These are phyloP conservation scores for Monoraphidium neglectum DNA, from an alignment of 139 green algal genomes.

Conservation along the genomic window DNA sequence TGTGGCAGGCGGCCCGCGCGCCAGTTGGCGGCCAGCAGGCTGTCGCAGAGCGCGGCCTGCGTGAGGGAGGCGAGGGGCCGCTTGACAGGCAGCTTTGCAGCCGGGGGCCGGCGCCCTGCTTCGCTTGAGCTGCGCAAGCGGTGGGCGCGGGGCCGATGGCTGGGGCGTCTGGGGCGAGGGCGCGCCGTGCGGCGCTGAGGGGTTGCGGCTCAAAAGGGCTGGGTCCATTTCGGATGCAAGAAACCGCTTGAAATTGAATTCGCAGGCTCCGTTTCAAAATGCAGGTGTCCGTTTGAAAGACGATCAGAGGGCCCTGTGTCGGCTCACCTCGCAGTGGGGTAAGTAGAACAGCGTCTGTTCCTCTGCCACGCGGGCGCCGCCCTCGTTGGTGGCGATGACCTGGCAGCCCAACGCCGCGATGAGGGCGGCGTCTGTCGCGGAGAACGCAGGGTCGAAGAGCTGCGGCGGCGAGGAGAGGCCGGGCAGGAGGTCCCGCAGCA, in stretches of 20 bases:
- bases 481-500: slow-evolving; percentile 11
- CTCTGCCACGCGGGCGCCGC: background rate
- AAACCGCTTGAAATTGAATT: background rate
- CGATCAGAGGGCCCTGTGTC: background rate
- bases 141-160: background rate
- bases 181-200: background rate
- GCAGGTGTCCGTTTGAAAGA: background rate
- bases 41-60: slow-evolving; percentile 36
- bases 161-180: background rate
- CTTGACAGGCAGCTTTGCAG: too few relatives aligned
- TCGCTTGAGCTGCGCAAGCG: background rate
- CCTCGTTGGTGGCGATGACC: slow-evolving; percentile 28
- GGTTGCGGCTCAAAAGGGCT: background rate
- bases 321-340: slow-evolving; percentile 46
- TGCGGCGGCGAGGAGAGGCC: background rate
- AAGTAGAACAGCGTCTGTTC: slow-evolving; percentile 45
- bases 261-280: background rate
- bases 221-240: background rate
- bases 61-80: background rate
- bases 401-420: slow-evolving; percentile 15
- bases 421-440: slow-evolving; percentile 8
- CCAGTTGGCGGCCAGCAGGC: slow-evolving; percentile 43
- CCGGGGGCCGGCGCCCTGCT: background rate
- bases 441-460: slow-evolving; percentile 46
- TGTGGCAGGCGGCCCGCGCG: background rate